Evolutionary conservation across 352 stramenopile species (phyloP), one percentile per base, ranked within the genome.

Genomic region (Chrysophaeum taylorii): DNA sequence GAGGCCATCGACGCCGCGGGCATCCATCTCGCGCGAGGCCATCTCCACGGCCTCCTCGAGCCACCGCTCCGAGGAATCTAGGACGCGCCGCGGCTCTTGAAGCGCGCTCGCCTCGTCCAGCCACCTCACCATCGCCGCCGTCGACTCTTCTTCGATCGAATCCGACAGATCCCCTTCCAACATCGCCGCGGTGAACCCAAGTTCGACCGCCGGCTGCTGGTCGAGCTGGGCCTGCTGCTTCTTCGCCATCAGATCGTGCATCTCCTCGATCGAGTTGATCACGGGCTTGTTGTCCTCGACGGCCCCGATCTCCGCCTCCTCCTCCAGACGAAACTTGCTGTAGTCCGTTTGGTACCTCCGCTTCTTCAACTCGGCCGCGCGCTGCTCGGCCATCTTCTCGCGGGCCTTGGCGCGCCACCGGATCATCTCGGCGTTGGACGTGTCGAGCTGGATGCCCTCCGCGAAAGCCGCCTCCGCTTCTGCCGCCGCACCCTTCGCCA

Each of bases 221-320:
- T 66, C 57, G 33, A 66, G 31, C 57, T 66, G 57, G 31, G 57
- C 57, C 52, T 66, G 57, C 35, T 66, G 57, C 57, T 66, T 66
- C 33, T 27, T 27, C 16, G 25, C 29, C 33, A 66, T 45, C 33
- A 66, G 57, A 36, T 66, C 57, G 57, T 66, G 57, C 15, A 66
- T 42, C 57, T 66, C 57, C 35, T 66, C 57, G 33, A 66, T n/a
- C 2, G 57, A 33, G 33, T 66, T 36, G 57, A 66, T 18, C 12
- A 66, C 57, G 14, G 57, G 57, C 35, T 31, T 36, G 35, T 31
- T 31, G 57, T 4, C 57, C 12, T 31, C 36, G 35, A 42, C 16
- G 33, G 36, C 18, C 33, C 16, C 31, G n/a, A n/a, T n/a, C n/a
- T n/a, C n/a, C n/a, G n/a, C n/a, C n/a, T n/a, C n/a, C n/a, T n/a